Percentiles rank a stretch among this genome's conserved stretches.
Conservation (phyloP, 371 early-diverging fungal genomes). For the Chytridium lagenaria region DNA sequence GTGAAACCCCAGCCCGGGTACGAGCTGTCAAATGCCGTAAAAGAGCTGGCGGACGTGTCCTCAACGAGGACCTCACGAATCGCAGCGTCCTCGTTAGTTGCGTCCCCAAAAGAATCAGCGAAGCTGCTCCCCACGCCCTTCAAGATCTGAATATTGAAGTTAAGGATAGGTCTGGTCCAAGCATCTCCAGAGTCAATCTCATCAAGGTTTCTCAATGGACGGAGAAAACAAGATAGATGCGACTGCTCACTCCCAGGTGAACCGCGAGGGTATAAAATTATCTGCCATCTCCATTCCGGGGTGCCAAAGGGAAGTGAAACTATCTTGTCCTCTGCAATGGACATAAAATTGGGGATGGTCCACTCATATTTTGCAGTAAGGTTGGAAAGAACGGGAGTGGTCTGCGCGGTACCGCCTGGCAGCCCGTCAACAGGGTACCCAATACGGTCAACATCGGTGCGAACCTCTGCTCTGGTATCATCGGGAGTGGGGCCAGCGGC, state of each 20-base stretch:
- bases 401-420: not conserved
- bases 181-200: slow-evolving; percentile 37
- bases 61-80: slow-evolving; percentile 21
- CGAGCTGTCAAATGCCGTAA: slow-evolving; percentile 37
- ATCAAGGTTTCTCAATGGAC: slow-evolving; percentile 42
- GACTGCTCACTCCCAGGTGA: slow-evolving; percentile 29
- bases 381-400: slow-evolving; percentile 23
- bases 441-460: too few species aligned
- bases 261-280: slow-evolving; percentile 50
- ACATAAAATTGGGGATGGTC: slow-evolving; percentile 28
- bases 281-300: slow-evolving; percentile 51
- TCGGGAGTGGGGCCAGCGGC: too few species aligned
- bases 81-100: slow-evolving; percentile 23
- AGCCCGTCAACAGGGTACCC: not conserved
- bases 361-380: slow-evolving; percentile 36
- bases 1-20: slow-evolving; percentile 44
- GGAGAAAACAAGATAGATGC: slow-evolving; percentile 41
- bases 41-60: slow-evolving; percentile 34
- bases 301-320: slow-evolving; percentile 55
- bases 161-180: slow-evolving; percentile 46
- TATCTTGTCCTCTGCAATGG: slow-evolving; percentile 45
- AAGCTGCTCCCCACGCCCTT: slow-evolving; percentile 1
- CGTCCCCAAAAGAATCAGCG: slow-evolving; percentile 15
- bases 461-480: too few species aligned
- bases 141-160: slow-evolving; percentile 38